phyloP scores from a whole-genome alignment of 768 basidiomycete genomes.

The Lentinula aciculospora region DNA sequence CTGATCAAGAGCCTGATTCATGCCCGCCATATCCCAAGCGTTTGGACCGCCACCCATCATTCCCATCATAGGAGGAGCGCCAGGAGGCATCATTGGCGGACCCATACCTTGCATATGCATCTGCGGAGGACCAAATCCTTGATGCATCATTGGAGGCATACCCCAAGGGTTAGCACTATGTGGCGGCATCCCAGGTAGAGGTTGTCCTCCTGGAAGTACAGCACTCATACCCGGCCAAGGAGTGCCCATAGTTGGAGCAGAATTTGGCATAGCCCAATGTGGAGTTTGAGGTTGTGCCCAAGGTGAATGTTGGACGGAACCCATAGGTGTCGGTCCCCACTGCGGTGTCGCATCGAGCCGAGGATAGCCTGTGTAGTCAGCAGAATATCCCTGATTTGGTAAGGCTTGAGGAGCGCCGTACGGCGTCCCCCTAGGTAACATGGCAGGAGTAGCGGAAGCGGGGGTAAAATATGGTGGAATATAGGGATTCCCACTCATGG shows the following conservation, averaged over 20 bases:
- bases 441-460: background rate
- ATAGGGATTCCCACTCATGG: background rate
- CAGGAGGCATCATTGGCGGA: background rate
- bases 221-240: background rate
- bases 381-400: background rate
- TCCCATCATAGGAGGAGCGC: background rate
- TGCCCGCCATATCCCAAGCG: background rate
- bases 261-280: background rate
- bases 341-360: background rate
- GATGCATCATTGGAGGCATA: background rate
- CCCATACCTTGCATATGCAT: constrained; percentile 1
- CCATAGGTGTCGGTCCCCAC: background rate
- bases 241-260: background rate
- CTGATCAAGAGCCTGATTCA: background rate
- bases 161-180: background rate
- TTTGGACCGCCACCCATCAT: background rate
- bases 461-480: background rate
- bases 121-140: background rate
- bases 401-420: background rate
- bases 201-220: background rate
- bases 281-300: background rate
- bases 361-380: constrained; percentile 2
- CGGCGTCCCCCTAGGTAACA: background rate
- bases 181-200: background rate
- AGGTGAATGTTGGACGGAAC: background rate